Evolutionary conservation across 306 rosid species (phyloP).

Genomic region (Vachellia pachyceras): DNA sequence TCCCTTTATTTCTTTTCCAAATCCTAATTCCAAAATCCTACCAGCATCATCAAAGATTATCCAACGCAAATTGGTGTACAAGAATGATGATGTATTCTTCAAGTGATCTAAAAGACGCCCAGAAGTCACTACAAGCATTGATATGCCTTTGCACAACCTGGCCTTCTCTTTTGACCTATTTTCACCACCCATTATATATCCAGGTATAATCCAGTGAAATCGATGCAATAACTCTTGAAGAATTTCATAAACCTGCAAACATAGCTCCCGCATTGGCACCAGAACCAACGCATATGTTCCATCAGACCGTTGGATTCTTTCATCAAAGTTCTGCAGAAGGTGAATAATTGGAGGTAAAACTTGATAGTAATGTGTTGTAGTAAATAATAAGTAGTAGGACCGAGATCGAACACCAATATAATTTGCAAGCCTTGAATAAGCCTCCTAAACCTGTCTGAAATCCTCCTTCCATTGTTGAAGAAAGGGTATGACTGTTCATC

Average conservation of each 20-base stretch:
- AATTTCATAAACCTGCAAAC: conserved; percentile 93
- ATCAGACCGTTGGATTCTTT: conserved; percentile 70
- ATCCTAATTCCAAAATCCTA: conserved; percentile 94
- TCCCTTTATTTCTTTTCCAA: conserved; percentile 88
- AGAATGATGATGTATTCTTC: conserved; percentile 81
- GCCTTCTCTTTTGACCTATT: conserved; percentile 90
- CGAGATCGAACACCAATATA: too few relatives aligned
- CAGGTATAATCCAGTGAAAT: conserved; percentile 98
- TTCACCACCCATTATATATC: conserved; percentile 93
- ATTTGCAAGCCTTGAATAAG: too few relatives aligned
- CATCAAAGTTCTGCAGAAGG: conserved; percentile 60
- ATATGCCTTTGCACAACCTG: conserved; percentile 93
- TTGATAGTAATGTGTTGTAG: too few relatives aligned
- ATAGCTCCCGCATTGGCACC: conserved; percentile 93
- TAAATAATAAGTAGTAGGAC: too few relatives aligned
- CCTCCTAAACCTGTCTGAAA: too few relatives aligned
- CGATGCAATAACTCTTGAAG: conserved; percentile 85
- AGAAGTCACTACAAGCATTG: conserved; percentile 92
- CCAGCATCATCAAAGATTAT: conserved; percentile 96
- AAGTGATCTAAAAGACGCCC: conserved; percentile 94
- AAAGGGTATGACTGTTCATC: too few relatives aligned
- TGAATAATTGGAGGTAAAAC: conserved; percentile 89
- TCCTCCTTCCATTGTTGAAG: too few relatives aligned
- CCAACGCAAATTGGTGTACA: conserved; percentile 78
- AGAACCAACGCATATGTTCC: conserved; percentile 97